Base-by-base conservation (phyloP, 2,329 filamentous ascomycete species). In the Apiospora phragmitis region DNA sequence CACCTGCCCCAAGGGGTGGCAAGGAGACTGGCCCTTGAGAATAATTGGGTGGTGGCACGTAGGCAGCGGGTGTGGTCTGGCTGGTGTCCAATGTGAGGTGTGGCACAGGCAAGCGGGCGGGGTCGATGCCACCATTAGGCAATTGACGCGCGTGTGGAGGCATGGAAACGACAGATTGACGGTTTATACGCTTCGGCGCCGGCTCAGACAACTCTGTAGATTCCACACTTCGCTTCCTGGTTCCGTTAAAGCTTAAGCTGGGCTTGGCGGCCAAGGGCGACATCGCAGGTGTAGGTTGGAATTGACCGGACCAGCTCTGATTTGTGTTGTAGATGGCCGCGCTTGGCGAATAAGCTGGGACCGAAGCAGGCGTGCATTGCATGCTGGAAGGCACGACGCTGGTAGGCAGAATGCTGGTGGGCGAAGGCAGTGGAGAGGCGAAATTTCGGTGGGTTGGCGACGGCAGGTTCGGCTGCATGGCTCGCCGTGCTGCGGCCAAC, bases 41-140 rank as follows among this genome's bases (percentile, higher is more conserved):
- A 72, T 84, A 87, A 51, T 82, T 80, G 11, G 81, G 79, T 49
- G 82, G 75, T 24, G 78, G 71, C 12, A 81, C 77, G 70, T 82
- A 84, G 62, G 81, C 75, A 14, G 71, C 62, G 3, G 70, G 67
- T 0, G 76, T 71, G 7, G 73, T 71, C 42, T 82, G 77, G 71
- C 81, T 83, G 2, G 89, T 89, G 69, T 91, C 88, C 59, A 93
- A 83, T 11, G 90, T 89, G n/a, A 95, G 86, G 72, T 91, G 92
- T 32, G 93, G 93, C 4, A 92, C 87, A 21, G 92, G 90, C 18
- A 94, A 84, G 55, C 92, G 88, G 21, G 80, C 75, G 0, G 80
- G 72, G 42, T 84, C 81, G 1, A 76, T 55, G 21, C 72, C 66
- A 18, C 55, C 69, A n/a, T 70, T 71, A 71, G 51, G 76, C 43